A percentile compares a stretch with the other conserved stretches of the same genome.
These are phyloP conservation scores for Lasiosphaeria miniovina DNA, from an alignment of 495 filamentous ascomycete species.

Conservation along the genomic window DNA sequence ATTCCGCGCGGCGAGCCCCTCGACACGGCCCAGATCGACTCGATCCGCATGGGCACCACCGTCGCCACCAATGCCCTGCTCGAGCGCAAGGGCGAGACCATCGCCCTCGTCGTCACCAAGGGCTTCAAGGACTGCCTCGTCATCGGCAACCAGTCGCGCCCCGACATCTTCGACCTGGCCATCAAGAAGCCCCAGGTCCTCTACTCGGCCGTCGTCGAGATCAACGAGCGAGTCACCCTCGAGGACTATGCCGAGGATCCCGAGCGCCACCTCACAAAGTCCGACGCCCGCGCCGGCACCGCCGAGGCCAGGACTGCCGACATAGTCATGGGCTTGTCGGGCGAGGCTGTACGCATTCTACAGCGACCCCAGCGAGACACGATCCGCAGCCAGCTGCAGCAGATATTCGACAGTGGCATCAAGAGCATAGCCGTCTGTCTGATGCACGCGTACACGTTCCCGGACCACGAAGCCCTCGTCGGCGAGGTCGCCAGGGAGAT, in stretches of 20 bases:
- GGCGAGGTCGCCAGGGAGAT: slow-evolving; percentile 66
- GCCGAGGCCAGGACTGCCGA: slow-evolving; percentile 44
- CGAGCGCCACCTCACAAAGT: slow-evolving; percentile 51
- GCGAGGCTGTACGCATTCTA: slow-evolving; percentile 68
- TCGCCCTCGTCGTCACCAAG: slow-evolving; percentile 85
- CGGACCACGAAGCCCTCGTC: slow-evolving; percentile 67
- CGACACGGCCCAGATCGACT: slow-evolving; percentile 80
- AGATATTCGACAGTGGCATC: slow-evolving; percentile 60
- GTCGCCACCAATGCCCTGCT: slow-evolving; percentile 87
- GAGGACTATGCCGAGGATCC: slow-evolving; percentile 88
- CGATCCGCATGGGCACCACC: slow-evolving; percentile 86
- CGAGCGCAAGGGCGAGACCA: slow-evolving; percentile 90
- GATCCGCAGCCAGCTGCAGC: slow-evolving; percentile 54
- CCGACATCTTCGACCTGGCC: slow-evolving; percentile 79
- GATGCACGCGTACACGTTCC: slow-evolving; percentile 81
- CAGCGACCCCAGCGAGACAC: slow-evolving; percentile 51
- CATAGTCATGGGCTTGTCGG: slow-evolving; percentile 63
- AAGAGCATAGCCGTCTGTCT: slow-evolving; percentile 72
- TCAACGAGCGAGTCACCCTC: slow-evolving; percentile 80
- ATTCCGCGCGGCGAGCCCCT: slow-evolving; percentile 78
- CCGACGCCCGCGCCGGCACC: slow-evolving; percentile 45
- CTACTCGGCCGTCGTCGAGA: slow-evolving; percentile 71
- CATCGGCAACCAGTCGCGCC: slow-evolving; percentile 81
- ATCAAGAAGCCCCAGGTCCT: slow-evolving; percentile 78
- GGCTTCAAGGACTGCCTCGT: slow-evolving; percentile 91